These are phyloP conservation scores for Antrodiella citrinella DNA, from an alignment of 768 basidiomycete species.

Conservation along the genomic window DNA sequence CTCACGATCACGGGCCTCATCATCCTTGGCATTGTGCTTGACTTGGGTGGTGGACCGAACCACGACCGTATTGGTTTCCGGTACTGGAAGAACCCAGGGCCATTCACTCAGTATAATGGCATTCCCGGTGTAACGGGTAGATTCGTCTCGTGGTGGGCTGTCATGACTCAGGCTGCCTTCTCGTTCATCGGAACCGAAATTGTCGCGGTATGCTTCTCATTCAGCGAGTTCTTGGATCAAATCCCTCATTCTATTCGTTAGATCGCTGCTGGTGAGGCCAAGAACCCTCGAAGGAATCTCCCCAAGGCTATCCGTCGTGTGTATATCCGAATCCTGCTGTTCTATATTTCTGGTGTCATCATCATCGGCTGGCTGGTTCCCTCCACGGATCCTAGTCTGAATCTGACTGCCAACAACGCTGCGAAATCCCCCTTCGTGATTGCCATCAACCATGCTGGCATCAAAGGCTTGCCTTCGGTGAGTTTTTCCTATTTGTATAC, in stretches of 20 bases:
- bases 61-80: conserved; percentile 45
- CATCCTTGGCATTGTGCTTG: conserved; percentile 43
- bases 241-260: conserved; percentile 6
- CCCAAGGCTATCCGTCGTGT: conserved; percentile 35
- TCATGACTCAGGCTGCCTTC: conserved; percentile 52
- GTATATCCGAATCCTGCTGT: conserved; percentile 44
- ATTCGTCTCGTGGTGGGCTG: conserved; percentile 45
- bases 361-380: conserved; percentile 43
- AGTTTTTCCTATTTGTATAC: neutral
- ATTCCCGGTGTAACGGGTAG: conserved; percentile 37
- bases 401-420: conserved; percentile 30
- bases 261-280: conserved; percentile 41
- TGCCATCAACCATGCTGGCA: conserved; percentile 46
- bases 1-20: conserved; percentile 36
- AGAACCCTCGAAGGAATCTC: conserved; percentile 39
- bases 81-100: conserved; percentile 47
- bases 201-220: conserved; percentile 27
- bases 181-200: conserved; percentile 52
- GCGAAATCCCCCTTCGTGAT: conserved; percentile 51
- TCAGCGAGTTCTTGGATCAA: neutral
- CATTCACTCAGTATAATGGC: conserved; percentile 37
- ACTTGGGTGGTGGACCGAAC: conserved; percentile 49
- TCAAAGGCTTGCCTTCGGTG: conserved; percentile 43
- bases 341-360: conserved; percentile 34
- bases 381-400: conserved; percentile 34